These are phyloP conservation scores for Gossypium gossypioides DNA, from an alignment of 441 rosid genomes.

Conservation along the genomic window DNA sequence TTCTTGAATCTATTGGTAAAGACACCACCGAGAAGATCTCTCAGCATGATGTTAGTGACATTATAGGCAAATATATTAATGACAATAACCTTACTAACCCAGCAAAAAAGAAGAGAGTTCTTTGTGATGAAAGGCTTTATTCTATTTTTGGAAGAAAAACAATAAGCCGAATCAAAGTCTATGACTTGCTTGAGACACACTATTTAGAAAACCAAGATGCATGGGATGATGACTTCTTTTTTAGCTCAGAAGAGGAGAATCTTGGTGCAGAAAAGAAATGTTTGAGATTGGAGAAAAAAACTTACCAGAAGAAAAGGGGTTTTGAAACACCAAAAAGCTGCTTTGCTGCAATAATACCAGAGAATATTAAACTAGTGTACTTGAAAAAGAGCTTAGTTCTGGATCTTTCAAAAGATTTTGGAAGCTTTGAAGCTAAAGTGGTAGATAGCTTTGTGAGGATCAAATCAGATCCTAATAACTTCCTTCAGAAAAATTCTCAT, in stretches of 20 bases:
- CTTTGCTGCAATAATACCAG: slow-evolving; percentile 42
- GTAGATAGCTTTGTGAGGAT: slow-evolving; percentile 48
- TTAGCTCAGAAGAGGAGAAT: slow-evolving; percentile 40
- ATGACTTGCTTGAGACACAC: slow-evolving; percentile 41
- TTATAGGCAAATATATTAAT: slow-evolving; percentile 31
- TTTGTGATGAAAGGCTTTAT: slow-evolving; percentile 34
- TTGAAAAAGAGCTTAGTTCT: slow-evolving; percentile 47
- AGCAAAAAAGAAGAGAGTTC: slow-evolving; percentile 38
- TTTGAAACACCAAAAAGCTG: slow-evolving; percentile 28
- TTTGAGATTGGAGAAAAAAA: slow-evolving; percentile 19
- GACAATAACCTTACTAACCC: slow-evolving; percentile 30
- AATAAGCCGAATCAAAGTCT: slow-evolving; percentile 29
- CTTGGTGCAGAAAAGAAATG: slow-evolving; percentile 9
- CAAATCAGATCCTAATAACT: slow-evolving; percentile 50
- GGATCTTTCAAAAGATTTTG: slow-evolving; percentile 33
- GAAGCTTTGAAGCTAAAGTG: slow-evolving; percentile 38
- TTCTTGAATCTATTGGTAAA: slow-evolving; percentile 38
- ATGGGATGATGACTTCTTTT: slow-evolving; percentile 32
- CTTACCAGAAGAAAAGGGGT: slow-evolving; percentile 18
- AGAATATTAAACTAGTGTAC: slow-evolving; percentile 46
- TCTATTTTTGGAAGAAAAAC: slow-evolving; percentile 41
- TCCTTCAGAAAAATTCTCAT: slow-evolving; percentile 43
- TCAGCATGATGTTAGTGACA: slow-evolving; percentile 31
- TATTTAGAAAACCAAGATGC: slow-evolving; percentile 44
- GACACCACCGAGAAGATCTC: slow-evolving; percentile 34